Evolutionary conservation across 768 basidiomycete genomes (phyloP).

Genomic region (Sarcomyxa edulis): DNA sequence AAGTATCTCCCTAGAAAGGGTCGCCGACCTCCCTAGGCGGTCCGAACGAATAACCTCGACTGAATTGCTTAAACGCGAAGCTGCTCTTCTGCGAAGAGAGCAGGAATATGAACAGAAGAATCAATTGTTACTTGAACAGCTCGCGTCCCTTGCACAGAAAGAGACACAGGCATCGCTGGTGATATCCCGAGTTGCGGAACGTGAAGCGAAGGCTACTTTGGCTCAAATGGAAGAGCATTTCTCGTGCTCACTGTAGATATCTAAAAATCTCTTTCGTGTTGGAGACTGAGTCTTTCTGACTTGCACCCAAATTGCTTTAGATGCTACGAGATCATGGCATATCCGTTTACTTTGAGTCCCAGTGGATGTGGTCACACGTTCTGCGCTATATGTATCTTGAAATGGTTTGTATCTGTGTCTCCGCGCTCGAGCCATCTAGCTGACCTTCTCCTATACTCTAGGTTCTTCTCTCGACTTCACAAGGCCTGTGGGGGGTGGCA

Average conservation of each 20-base stretch:
- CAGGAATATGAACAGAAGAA: conserved; percentile 30
- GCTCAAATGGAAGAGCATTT: conserved; percentile 57
- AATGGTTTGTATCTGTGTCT: no score
- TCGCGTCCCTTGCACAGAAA: conserved; percentile 28
- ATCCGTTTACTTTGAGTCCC: conserved; percentile 52
- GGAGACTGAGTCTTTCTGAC: not conserved
- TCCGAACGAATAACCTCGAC: conserved; percentile 32
- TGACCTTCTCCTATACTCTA: no score
- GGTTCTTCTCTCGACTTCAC: conserved; percentile 65
- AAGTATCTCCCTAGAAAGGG: conserved; percentile 7
- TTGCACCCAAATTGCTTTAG: conserved; percentile 25
- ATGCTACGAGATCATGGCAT: conserved; percentile 62
- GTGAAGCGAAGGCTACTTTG: conserved; percentile 36
- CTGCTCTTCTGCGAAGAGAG: conserved; percentile 30
- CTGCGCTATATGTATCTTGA: conserved; percentile 60
- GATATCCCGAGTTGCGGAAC: conserved; percentile 35
- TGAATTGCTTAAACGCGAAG: conserved; percentile 32
- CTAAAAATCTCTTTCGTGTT: not conserved
- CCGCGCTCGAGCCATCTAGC: no score
- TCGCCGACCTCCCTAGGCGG: conserved; percentile 26
- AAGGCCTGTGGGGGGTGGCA: conserved; percentile 63
- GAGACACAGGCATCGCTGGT: conserved; percentile 37
- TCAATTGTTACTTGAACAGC: conserved; percentile 35
- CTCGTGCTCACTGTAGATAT: conserved; percentile 55
- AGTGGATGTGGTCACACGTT: conserved; percentile 63